Conservation (phyloP, 495 filamentous ascomycete genomes). For the Penicillium paradoxum region DNA sequence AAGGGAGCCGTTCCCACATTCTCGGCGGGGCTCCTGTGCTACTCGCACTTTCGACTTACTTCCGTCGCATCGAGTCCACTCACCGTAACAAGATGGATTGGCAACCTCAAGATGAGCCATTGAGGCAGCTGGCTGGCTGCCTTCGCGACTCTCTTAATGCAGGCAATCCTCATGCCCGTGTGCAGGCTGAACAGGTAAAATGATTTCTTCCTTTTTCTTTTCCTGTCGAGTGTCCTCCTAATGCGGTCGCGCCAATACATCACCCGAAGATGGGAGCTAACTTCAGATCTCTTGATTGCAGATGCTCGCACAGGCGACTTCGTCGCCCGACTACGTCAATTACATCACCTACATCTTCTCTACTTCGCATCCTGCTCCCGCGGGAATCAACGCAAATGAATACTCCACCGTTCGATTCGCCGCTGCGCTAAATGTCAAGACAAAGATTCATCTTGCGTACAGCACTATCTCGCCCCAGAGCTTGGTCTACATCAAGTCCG, state of each 20-base stretch:
- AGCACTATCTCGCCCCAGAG: slow-evolving; percentile 65
- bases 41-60: slow-evolving; percentile 25
- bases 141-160: slow-evolving; percentile 88
- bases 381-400: slow-evolving; percentile 51
- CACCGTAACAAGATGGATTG: slow-evolving; percentile 64
- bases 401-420: slow-evolving; percentile 77
- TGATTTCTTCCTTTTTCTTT: slow-evolving; percentile 12
- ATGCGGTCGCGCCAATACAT: not conserved
- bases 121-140: slow-evolving; percentile 83
- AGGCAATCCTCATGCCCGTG: slow-evolving; percentile 67
- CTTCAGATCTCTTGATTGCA: slow-evolving; percentile 27
- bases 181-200: slow-evolving; percentile 61
- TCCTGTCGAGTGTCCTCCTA: slow-evolving; percentile 1
- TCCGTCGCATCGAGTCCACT: slow-evolving; percentile 15
- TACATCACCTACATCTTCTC: slow-evolving; percentile 91
- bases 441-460: slow-evolving; percentile 70
- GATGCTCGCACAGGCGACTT: slow-evolving; percentile 92
- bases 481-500: slow-evolving; percentile 69
- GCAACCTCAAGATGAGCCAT: slow-evolving; percentile 83
- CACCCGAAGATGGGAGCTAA: slow-evolving; percentile 2
- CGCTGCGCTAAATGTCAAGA: slow-evolving; percentile 92
- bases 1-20: slow-evolving; percentile 27
- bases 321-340: slow-evolving; percentile 91
- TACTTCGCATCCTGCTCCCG: slow-evolving; percentile 54
- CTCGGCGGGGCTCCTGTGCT: slow-evolving; percentile 30